phyloP scores from a whole-genome alignment of 306 rosid genomes.

The Clitoria ternatea region DNA sequence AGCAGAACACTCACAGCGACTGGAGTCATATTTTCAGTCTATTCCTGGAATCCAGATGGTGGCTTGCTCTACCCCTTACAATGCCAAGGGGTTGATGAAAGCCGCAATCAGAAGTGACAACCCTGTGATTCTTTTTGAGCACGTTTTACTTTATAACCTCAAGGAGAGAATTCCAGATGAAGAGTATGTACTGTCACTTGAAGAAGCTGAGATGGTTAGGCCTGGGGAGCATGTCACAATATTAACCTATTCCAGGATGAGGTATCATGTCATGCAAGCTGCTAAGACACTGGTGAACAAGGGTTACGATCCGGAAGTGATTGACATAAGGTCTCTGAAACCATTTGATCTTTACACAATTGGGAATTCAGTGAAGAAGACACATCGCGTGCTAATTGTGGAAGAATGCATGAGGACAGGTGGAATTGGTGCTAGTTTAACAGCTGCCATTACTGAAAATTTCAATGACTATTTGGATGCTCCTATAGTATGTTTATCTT shows the following conservation, averaged over 20 bases:
- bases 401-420: conserved; percentile 98
- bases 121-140: conserved; percentile 96
- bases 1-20: conserved; percentile 91
- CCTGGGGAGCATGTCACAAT: conserved; percentile 93
- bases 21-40: conserved; percentile 93
- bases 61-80: conserved; percentile 96
- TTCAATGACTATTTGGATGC: conserved; percentile 93
- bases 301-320: conserved; percentile 93
- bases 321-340: conserved; percentile 91
- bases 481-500: conserved; percentile 77
- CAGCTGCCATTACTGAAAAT: conserved; percentile 79
- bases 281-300: conserved; percentile 92
- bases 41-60: conserved; percentile 99
- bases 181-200: conserved; percentile 83
- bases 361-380: conserved; percentile 88
- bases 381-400: conserved; percentile 80
- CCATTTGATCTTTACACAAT: conserved; percentile 89
- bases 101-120: conserved; percentile 95
- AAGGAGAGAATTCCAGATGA: conserved; percentile 97
- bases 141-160: conserved; percentile 87
- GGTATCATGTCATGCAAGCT: conserved; percentile 99
- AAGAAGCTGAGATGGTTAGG: conserved; percentile 96
- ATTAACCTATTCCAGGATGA: conserved; percentile 89
- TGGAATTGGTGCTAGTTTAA: conserved; percentile 92
- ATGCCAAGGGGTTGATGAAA: conserved; percentile 97